phyloP scores from a whole-genome alignment of 129 eudicot species.

The Scalesia atractyloides region DNA sequence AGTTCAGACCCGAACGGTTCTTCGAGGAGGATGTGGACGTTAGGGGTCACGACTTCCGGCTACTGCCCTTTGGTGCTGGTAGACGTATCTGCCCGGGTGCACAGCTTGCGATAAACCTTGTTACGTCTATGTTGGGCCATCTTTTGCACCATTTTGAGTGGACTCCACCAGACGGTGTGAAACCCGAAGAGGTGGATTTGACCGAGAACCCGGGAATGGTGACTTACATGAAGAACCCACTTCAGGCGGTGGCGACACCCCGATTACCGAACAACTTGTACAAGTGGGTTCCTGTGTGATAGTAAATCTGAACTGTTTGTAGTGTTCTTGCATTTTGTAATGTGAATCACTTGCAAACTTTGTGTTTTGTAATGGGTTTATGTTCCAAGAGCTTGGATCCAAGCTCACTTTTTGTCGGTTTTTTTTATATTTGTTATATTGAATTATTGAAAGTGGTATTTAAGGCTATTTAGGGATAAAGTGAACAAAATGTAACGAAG shows the following conservation, averaged over 20 bases:
- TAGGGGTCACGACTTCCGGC: constrained; percentile 76
- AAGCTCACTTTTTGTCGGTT: not conserved
- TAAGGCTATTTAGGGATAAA: not conserved
- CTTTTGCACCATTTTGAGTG: constrained; percentile 73
- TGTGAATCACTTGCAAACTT: not conserved
- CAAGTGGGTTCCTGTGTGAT: constrained; percentile 52
- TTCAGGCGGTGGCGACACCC: constrained; percentile 70
- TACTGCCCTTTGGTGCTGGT: constrained; percentile 88
- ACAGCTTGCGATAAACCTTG: constrained; percentile 63
- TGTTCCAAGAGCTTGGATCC: constrained; percentile 21
- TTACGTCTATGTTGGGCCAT: constrained; percentile 80
- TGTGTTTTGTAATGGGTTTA: constrained; percentile 24
- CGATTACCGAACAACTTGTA: constrained; percentile 62
- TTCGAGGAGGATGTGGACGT: constrained; percentile 80
- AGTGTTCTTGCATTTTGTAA: constrained; percentile 23
- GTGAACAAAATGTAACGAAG: not conserved
- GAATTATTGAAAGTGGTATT: not conserved
- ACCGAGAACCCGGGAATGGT: constrained; percentile 77
- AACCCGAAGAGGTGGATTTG: constrained; percentile 77
- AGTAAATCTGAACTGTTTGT: not conserved
- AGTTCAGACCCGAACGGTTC: constrained; percentile 83
- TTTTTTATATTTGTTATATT: not conserved
- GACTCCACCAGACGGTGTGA: constrained; percentile 65
- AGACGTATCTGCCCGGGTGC: constrained; percentile 90
- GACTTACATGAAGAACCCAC: constrained; percentile 67